phyloP scores from a whole-genome alignment of 2,329 filamentous ascomycete genomes.

The Exutisphaerella laricina region DNA sequence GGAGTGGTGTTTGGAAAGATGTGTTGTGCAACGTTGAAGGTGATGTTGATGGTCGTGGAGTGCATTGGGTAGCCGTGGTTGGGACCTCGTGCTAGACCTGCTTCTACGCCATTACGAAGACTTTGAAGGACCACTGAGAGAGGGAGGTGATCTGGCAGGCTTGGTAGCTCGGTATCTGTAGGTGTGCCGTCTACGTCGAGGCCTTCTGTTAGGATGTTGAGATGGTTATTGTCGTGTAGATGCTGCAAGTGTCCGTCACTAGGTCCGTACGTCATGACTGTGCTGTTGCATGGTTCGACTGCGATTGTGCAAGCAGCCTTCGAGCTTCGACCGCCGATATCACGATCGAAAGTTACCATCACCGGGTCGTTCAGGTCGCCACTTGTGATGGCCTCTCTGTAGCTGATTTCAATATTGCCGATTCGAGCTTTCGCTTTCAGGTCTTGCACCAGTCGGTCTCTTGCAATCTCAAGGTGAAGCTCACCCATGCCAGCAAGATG shows the following conservation, averaged over 20 bases:
- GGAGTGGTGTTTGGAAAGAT: slow-evolving; percentile 63
- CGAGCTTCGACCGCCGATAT: slow-evolving; percentile 71
- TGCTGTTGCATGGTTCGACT: slow-evolving; percentile 43
- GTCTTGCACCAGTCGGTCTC: slow-evolving; percentile 80
- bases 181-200: slow-evolving; percentile 40
- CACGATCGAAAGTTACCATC: slow-evolving; percentile 65
- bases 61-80: slow-evolving; percentile 75
- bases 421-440: slow-evolving; percentile 81
- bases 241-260: slow-evolving; percentile 36
- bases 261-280: background rate
- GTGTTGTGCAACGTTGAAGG: slow-evolving; percentile 60
- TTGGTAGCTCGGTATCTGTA: slow-evolving; percentile 39
- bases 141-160: slow-evolving; percentile 52
- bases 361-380: slow-evolving; percentile 54
- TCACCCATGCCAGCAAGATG: slow-evolving; percentile 95
- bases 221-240: slow-evolving; percentile 64
- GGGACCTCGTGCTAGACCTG: slow-evolving; percentile 79
- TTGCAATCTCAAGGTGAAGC: slow-evolving; percentile 86
- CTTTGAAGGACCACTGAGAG: slow-evolving; percentile 45
- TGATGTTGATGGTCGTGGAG: slow-evolving; percentile 64
- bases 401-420: slow-evolving; percentile 90
- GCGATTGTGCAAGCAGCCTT: slow-evolving; percentile 68
- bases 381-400: slow-evolving; percentile 74
- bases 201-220: slow-evolving; percentile 52
- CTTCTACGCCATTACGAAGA: slow-evolving; percentile 73